Conservation (phyloP, 2,329 filamentous ascomycete species). For the Penicillium sp. region DNA sequence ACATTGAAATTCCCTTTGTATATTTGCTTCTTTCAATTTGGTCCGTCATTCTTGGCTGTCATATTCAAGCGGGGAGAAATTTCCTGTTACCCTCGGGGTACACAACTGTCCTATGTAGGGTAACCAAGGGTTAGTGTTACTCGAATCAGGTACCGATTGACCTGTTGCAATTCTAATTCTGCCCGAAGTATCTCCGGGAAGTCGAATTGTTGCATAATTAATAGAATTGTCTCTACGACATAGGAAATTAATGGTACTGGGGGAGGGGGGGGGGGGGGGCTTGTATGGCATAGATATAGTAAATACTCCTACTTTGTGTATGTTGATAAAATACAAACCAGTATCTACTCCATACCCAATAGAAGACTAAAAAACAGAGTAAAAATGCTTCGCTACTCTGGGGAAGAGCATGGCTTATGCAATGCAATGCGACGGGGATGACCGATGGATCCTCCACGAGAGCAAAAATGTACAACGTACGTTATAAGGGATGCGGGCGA, state of each 20-base stretch:
- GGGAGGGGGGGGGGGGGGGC: background rate
- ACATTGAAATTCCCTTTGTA: conserved; percentile 19
- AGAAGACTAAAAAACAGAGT: background rate
- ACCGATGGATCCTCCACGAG: conserved; percentile 23
- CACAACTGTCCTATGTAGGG: conserved; percentile 10
- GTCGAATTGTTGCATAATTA: background rate
- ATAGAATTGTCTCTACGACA: background rate
- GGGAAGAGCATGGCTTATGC: conserved; percentile 25
- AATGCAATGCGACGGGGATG: conserved; percentile 29
- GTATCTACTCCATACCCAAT: background rate
- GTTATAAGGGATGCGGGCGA: conserved; percentile 8
- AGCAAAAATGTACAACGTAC: background rate
- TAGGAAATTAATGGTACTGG: background rate
- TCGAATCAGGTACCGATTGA: conserved; percentile 26
- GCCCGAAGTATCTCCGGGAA: conserved; percentile 6
- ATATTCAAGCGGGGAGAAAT: conserved; percentile 5
- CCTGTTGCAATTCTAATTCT: conserved; percentile 6
- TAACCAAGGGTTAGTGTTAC: conserved; percentile 5
- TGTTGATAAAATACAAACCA: background rate
- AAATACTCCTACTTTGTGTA: background rate
- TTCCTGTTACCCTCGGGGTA: conserved; percentile 6
- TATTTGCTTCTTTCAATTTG: conserved; percentile 21
- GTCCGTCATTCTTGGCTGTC: conserved; percentile 5
- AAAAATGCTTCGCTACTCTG: conserved; percentile 9
- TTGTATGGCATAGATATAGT: background rate